These are phyloP conservation scores for Cutaneotrichosporon cavernicola DNA, from an alignment of 1,284 basidiomycete species.

Conservation along the genomic window DNA sequence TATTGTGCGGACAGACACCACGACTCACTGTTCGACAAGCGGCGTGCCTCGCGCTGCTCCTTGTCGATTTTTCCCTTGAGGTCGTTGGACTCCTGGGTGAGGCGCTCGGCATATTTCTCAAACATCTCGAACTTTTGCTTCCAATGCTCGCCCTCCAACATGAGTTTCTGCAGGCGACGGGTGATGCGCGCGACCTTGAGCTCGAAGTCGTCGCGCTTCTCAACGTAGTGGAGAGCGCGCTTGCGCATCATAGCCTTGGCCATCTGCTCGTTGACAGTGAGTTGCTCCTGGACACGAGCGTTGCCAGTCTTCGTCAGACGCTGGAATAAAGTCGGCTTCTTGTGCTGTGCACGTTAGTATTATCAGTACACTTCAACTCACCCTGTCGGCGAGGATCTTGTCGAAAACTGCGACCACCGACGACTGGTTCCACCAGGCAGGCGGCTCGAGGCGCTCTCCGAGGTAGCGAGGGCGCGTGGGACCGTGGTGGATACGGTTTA, in stretches of 20 bases:
- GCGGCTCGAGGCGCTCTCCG: slow-evolving; percentile 67
- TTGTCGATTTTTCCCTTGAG: slow-evolving; percentile 54
- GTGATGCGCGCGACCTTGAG: slow-evolving; percentile 61
- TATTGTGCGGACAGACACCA: not conserved
- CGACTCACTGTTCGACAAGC: slow-evolving; percentile 44
- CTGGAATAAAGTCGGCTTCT: slow-evolving; percentile 83
- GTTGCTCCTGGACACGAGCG: slow-evolving; percentile 68
- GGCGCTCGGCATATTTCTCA: slow-evolving; percentile 54
- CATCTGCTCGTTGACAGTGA: slow-evolving; percentile 74
- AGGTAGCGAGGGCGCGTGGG: slow-evolving; percentile 37
- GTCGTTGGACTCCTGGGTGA: slow-evolving; percentile 53
- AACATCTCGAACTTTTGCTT: slow-evolving; percentile 55
- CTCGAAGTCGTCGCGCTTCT: slow-evolving; percentile 85
- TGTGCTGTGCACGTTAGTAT: slow-evolving; percentile 60
- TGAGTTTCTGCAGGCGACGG: slow-evolving; percentile 52
- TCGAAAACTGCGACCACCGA: slow-evolving; percentile 87
- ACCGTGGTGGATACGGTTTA: slow-evolving; percentile 42
- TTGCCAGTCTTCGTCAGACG: slow-evolving; percentile 69
- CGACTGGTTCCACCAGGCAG: slow-evolving; percentile 89
- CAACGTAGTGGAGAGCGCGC: slow-evolving; percentile 69
- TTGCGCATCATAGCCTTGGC: slow-evolving; percentile 77
- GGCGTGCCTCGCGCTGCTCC: slow-evolving; percentile 52
- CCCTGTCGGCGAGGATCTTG: slow-evolving; percentile 79
- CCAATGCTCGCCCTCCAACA: slow-evolving; percentile 56
- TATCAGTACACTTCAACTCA: slow-evolving; percentile 46